These are phyloP conservation scores for Corinectria fuckeliana DNA, from an alignment of 2,329 filamentous ascomycete species.

Conservation along the genomic window DNA sequence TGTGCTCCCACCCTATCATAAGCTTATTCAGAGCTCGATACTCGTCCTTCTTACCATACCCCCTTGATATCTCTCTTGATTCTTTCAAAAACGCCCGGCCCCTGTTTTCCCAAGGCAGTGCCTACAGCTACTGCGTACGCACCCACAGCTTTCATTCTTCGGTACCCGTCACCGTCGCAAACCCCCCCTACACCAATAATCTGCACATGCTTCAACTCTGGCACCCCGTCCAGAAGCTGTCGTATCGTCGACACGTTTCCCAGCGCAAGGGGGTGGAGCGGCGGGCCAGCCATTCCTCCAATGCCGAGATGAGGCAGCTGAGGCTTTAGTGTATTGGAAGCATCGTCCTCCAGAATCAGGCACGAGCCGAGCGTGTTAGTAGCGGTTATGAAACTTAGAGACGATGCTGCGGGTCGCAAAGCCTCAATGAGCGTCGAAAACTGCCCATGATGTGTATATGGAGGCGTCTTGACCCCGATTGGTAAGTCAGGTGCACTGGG, in stretches of 20 bases:
- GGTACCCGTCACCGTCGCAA: slow-evolving; percentile 65
- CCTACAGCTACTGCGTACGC: slow-evolving; percentile 72
- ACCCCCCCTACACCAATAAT: slow-evolving; percentile 80
- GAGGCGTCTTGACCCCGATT: slow-evolving; percentile 75
- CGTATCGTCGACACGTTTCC: slow-evolving; percentile 78
- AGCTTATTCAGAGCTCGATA: background rate
- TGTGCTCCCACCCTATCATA: background rate
- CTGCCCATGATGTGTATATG: slow-evolving; percentile 74
- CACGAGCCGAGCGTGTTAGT: slow-evolving; percentile 76
- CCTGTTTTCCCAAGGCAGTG: slow-evolving; percentile 71
- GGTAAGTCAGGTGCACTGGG: slow-evolving; percentile 46
- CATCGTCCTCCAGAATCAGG: slow-evolving; percentile 56
- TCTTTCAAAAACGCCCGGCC: slow-evolving; percentile 66
- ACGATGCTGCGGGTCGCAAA: slow-evolving; percentile 45
- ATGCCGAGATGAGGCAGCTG: slow-evolving; percentile 63
- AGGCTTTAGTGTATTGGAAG: slow-evolving; percentile 37
- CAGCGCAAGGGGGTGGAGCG: slow-evolving; percentile 74
- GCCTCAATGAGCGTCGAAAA: slow-evolving; percentile 63
- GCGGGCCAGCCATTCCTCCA: slow-evolving; percentile 75
- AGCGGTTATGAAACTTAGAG: slow-evolving; percentile 72
- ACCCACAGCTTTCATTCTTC: slow-evolving; percentile 70
- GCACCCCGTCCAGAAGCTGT: slow-evolving; percentile 59
- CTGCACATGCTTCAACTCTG: slow-evolving; percentile 58
- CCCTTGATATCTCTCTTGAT: slow-evolving; percentile 49
- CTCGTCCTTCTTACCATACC: slow-evolving; percentile 21